A percentile compares a stretch with the other conserved stretches of the same genome.
Evolutionary conservation across 2,329 filamentous ascomycete genomes (phyloP).

Genomic region (Cladophialophora psammophila): DNA sequence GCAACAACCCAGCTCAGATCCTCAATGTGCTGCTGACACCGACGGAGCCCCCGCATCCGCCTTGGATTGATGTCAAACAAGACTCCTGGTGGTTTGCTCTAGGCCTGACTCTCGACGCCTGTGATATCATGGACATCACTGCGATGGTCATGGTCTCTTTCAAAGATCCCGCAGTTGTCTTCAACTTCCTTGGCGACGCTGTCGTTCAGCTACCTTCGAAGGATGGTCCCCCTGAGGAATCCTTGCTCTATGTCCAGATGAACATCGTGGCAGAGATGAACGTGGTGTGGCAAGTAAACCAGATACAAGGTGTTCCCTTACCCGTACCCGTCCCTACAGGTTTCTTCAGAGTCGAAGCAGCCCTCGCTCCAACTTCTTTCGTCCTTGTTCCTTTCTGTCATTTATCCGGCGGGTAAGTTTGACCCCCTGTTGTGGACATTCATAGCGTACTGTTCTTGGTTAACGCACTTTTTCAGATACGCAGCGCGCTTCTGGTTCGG

Average conservation of each 20-base stretch:
- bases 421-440: too few relatives aligned
- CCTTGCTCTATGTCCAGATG: slow-evolving; percentile 46
- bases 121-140: slow-evolving; percentile 49
- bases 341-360: too few relatives aligned
- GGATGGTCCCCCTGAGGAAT: too few relatives aligned
- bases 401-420: slow-evolving; percentile 54
- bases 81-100: too few relatives aligned
- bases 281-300: slow-evolving; percentile 47
- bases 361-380: slow-evolving; percentile 52
- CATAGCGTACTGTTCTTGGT: too few relatives aligned
- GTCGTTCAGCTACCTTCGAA: not conserved
- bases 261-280: slow-evolving; percentile 48
- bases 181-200: slow-evolving; percentile 11
- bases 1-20: not conserved
- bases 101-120: slow-evolving; percentile 21
- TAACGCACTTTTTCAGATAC: too few relatives aligned
- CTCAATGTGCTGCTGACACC: too few relatives aligned
- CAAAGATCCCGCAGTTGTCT: not conserved
- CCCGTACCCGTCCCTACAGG: too few relatives aligned
- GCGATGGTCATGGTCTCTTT: slow-evolving; percentile 47
- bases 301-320: slow-evolving; percentile 50
- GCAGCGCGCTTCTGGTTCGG: too few relatives aligned
- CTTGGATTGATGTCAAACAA: too few relatives aligned
- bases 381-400: slow-evolving; percentile 52
- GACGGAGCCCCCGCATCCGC: too few relatives aligned